Evolutionary conservation across 2,329 filamentous ascomycete species (phyloP), one percentile per base, ranked within the genome.

Genomic region (Alternaria ethzedia): DNA sequence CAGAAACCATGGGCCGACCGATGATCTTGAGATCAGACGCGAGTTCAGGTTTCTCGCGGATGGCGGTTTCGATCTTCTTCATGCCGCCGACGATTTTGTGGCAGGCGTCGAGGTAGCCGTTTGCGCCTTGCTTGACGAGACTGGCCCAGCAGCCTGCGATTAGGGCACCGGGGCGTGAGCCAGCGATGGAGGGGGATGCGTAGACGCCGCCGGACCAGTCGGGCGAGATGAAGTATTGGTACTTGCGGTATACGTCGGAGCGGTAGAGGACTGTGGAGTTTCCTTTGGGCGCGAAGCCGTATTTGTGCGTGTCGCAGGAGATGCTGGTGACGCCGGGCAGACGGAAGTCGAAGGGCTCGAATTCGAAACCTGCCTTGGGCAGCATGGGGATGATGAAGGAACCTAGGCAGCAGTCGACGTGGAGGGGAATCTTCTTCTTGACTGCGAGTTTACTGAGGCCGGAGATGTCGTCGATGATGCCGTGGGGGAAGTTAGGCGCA

Each of bases 171-270:
- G 96, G 95, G 1, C 96, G 89, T 1, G 93, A 97, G 6, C 96
- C 96, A 1, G 96, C 95, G 56, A 98, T 92, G 6, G 91, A 92
- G 0, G 96, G 96, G 1, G 92, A 97, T 44, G 94, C 96, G 80
- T 99, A 99, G 9, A 99, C 94, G 73, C 96, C 96, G 63, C 96
- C 96, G 10, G 91, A 90, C 96, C 96, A 99, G 82, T 97, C 92
- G 7, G 96, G 91, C 30, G 91, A 93, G 78, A 99, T 91, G 81
- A 97, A 99, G 86, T 99, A 99, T 82, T 99, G 96, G 81, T 97
- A 95, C 61, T 89, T 89, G 71, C 96, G 89, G 69, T 96, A 87
- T 50, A 87, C 83, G 32, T 90, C 87, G 49, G 89, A 91, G 72
- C 96, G 93, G 86, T 99, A 99, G 45, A 99, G 86, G 13, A 97